phyloP scores from a whole-genome alignment of 331 rosid genomes.

The Cydonia oblonga region DNA sequence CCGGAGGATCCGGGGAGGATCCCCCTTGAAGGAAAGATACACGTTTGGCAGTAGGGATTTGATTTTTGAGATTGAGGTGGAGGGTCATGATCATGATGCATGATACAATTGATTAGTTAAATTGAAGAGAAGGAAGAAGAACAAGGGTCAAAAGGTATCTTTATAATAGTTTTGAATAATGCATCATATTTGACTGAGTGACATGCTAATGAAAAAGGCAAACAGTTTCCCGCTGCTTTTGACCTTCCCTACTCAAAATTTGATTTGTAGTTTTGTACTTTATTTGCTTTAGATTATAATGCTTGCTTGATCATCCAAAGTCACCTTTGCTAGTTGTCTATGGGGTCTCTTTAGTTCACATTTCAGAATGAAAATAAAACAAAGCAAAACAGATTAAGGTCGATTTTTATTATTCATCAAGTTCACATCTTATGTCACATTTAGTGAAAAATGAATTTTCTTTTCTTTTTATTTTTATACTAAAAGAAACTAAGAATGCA shows the following conservation, averaged over 20 bases:
- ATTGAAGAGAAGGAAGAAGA: not conserved
- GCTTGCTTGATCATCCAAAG: constrained; percentile 3
- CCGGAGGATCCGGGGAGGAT: too few species aligned
- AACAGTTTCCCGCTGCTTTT: constrained; percentile 17
- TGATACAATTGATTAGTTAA: not conserved
- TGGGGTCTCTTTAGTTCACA: not conserved
- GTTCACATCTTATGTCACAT: too few species aligned
- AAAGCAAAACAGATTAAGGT: too few species aligned
- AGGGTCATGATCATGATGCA: too few species aligned
- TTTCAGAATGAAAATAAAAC: not conserved
- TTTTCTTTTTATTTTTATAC: too few species aligned
- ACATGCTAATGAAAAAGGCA: constrained; percentile 2
- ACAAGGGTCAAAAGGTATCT: not conserved
- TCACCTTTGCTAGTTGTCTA: constrained; percentile 8
- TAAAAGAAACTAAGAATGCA: too few species aligned
- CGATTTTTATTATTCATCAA: too few species aligned
- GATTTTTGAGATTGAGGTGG: not conserved
- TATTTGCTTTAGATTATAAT: not conserved
- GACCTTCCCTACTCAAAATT: not conserved
- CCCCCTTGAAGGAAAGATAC: too few species aligned
- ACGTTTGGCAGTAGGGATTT: not conserved
- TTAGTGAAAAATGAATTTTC: too few species aligned
- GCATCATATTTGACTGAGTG: not conserved
- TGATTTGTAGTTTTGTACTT: not conserved
- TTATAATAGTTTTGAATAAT: not conserved